Evolutionary conservation across 2,329 filamentous ascomycete species (phyloP).

Genomic region (Elsinoe necatrix): DNA sequence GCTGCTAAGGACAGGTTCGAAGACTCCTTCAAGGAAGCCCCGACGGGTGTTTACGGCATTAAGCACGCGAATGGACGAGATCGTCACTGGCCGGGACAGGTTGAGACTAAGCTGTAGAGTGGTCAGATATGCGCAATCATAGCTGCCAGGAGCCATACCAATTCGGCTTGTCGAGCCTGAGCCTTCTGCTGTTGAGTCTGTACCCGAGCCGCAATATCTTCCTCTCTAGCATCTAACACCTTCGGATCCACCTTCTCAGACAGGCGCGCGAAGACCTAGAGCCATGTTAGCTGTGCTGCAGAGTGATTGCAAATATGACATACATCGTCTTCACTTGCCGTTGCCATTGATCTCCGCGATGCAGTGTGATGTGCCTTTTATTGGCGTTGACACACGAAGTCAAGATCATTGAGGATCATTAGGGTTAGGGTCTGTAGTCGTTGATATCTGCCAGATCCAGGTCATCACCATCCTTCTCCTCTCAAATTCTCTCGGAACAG

Average conservation of each 20-base stretch:
- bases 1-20: slow-evolving; percentile 66
- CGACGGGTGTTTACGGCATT: slow-evolving; percentile 76
- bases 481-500: too few species aligned
- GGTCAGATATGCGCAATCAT: not conserved
- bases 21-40: slow-evolving; percentile 71
- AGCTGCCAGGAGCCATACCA: slow-evolving; percentile 46
- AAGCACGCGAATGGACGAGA: slow-evolving; percentile 76
- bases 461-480: too few species aligned
- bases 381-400: not conserved
- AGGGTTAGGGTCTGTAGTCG: not conserved
- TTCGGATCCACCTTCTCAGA: slow-evolving; percentile 51
- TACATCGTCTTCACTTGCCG: slow-evolving; percentile 13
- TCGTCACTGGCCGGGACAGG: slow-evolving; percentile 75
- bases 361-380: not conserved
- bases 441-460: not conserved
- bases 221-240: slow-evolving; percentile 50
- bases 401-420: not conserved
- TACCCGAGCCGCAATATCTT: slow-evolving; percentile 51
- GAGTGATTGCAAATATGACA: not conserved
- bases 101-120: slow-evolving; percentile 62
- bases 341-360: not conserved
- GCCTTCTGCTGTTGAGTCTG: slow-evolving; percentile 52
- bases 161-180: slow-evolving; percentile 54
- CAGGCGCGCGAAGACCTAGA: slow-evolving; percentile 52
- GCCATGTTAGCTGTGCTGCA: not conserved